Evolutionary conservation across 163 green algal genomes (phyloP).

Genomic region (Scenedesmus sp.): DNA sequence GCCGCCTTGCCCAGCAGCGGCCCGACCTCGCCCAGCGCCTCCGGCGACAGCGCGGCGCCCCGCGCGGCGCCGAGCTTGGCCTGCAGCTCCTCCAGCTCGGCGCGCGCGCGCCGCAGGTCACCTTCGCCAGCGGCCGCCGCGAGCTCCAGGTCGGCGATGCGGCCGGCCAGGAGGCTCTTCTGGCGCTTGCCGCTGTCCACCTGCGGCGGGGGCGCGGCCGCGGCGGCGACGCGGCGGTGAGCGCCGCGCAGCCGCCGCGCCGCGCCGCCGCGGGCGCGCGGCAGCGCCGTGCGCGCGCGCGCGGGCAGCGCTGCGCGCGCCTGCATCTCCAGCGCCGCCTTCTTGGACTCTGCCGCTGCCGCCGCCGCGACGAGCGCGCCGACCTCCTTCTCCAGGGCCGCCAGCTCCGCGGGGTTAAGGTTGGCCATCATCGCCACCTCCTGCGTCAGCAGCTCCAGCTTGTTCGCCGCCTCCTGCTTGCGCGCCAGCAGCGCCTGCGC

Average conservation of each 20-base stretch:
- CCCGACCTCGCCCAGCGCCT: conserved; percentile 18
- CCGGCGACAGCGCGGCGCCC: background rate
- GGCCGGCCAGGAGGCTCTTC: conserved; percentile 37
- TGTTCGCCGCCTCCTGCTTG: conserved; percentile 37
- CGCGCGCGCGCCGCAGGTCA: conserved; percentile 32
- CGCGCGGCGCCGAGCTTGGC: background rate
- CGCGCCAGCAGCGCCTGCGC: conserved; percentile 32
- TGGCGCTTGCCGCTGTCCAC: conserved; percentile 49
- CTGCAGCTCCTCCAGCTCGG: conserved; percentile 48
- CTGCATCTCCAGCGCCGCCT: conserved; percentile 47
- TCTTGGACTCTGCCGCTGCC: conserved; percentile 42
- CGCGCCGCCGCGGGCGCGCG: background rate
- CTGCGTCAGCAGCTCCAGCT: conserved; percentile 46
- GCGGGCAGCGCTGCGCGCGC: background rate
- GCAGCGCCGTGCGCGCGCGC: background rate
- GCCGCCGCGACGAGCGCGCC: conserved; percentile 30
- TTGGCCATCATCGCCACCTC: conserved; percentile 43
- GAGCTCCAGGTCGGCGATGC: conserved; percentile 48
- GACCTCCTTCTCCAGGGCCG: conserved; percentile 40
- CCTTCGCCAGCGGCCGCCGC: conserved; percentile 46
- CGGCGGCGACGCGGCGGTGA: background rate
- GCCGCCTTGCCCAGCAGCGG: conserved; percentile 50
- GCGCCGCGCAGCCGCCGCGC: background rate
- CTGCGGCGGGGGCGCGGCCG: conserved; percentile 13
- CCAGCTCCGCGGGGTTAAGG: conserved; percentile 40